These are phyloP conservation scores for Centrapalus pauciflorus DNA, from an alignment of 129 eudicot genomes.

Conservation along the genomic window DNA sequence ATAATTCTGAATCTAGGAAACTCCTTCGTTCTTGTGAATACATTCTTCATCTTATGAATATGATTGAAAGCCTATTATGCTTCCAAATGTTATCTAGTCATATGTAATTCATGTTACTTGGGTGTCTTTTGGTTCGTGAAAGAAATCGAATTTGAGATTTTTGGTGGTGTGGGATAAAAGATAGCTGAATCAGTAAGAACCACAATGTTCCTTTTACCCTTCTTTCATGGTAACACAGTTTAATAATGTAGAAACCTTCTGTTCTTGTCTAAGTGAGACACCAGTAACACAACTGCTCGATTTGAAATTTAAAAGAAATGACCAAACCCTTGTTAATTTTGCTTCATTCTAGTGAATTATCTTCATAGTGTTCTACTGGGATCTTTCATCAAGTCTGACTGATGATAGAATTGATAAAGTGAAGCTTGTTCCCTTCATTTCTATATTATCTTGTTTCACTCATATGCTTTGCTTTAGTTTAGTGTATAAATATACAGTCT, in stretches of 20 bases:
- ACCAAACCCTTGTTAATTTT: not conserved
- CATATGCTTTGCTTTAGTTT: not conserved
- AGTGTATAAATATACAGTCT: too few species aligned
- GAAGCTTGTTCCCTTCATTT: not conserved
- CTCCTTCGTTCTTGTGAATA: not conserved
- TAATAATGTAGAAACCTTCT: too few species aligned
- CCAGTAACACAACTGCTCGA: not conserved
- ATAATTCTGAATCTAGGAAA: not conserved
- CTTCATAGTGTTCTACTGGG: not conserved
- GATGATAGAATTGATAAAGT: conserved; percentile 5
- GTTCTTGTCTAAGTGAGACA: not conserved
- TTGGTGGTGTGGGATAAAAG: too few species aligned
- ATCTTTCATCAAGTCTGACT: not conserved
- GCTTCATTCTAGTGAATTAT: not conserved
- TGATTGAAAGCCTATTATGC: not conserved
- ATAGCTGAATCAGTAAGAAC: not conserved
- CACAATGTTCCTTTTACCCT: not conserved
- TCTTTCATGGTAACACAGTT: not conserved
- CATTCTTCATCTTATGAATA: not conserved
- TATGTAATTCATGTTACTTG: not conserved
- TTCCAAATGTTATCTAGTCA: conserved; percentile 1
- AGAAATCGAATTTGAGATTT: too few species aligned
- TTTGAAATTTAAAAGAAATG: not conserved
- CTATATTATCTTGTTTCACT: not conserved
- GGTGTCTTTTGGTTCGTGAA: not conserved